Evolutionary conservation across 208 protist genomes (phyloP).

Genomic region (Wallacemonas sp.): DNA sequence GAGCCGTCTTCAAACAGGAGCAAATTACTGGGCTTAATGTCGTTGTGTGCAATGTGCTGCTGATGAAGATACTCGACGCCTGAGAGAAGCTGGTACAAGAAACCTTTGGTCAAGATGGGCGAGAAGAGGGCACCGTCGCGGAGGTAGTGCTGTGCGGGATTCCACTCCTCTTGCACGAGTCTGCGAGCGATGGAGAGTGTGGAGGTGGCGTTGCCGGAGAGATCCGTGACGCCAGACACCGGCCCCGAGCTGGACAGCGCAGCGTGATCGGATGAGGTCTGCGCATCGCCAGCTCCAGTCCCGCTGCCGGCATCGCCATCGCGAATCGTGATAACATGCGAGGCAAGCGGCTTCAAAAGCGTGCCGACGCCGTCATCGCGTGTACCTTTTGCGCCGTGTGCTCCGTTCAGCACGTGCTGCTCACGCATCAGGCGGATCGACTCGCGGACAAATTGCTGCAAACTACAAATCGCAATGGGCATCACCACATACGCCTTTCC

Average conservation of each 20-base stretch:
- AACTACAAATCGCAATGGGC: slow-evolving; percentile 77
- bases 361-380: no score
- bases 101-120: slow-evolving; percentile 59
- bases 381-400: not conserved
- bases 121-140: slow-evolving; percentile 38
- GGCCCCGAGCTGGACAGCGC: not conserved
- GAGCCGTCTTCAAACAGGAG: slow-evolving; percentile 76
- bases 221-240: no score
- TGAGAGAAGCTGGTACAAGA: slow-evolving; percentile 72
- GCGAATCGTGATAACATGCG: not conserved
- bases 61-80: slow-evolving; percentile 79
- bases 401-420: slow-evolving; percentile 19
- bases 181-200: not conserved
- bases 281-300: not conserved
- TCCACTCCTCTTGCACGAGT: slow-evolving; percentile 14
- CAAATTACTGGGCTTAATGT: slow-evolving; percentile 85
- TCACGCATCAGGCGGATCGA: slow-evolving; percentile 26
- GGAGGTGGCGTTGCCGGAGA: no score
- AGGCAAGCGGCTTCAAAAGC: not conserved
- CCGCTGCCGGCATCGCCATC: no score
- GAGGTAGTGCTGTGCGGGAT: slow-evolving; percentile 14
- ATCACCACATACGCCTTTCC: slow-evolving; percentile 81
- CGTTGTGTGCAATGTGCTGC: slow-evolving; percentile 80
- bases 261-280: not conserved
- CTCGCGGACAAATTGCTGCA: slow-evolving; percentile 68